Conservation (phyloP, 257 asterid genomes). For the Ehretia macrophylla region DNA sequence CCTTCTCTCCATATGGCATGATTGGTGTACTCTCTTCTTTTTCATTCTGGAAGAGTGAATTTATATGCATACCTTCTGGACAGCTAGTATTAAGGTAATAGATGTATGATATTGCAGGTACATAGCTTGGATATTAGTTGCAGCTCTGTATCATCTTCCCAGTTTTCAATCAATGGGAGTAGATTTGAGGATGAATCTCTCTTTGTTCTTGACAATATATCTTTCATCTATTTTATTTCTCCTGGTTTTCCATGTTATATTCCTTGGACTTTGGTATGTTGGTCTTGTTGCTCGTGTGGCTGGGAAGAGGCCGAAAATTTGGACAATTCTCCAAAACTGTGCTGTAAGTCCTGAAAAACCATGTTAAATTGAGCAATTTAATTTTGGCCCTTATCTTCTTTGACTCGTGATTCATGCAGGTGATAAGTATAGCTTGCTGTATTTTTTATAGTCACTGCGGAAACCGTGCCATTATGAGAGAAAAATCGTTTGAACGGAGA, state of each 20-base stretch:
- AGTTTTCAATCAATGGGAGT: conserved; percentile 99
- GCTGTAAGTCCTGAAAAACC: conserved; percentile 61
- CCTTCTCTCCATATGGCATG: conserved; percentile 2
- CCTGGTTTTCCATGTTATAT: conserved; percentile 81
- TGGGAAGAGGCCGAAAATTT: conserved; percentile 78
- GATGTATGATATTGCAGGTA: conserved; percentile 52
- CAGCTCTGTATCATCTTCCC: conserved; percentile 97
- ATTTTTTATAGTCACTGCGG: conserved; percentile 99
- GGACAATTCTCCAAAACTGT: conserved; percentile 87
- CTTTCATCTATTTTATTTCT: conserved; percentile 85
- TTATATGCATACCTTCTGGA: neutral
- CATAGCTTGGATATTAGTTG: conserved; percentile 86
- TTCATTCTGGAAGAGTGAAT: neutral
- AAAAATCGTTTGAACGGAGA: conserved; percentile 57
- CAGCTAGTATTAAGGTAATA: neutral
- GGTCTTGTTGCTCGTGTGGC: conserved; percentile 99
- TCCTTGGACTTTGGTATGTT: conserved; percentile 91
- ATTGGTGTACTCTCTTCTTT: neutral
- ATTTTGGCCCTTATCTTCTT: conserved; percentile 30
- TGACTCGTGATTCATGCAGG: conserved; percentile 62
- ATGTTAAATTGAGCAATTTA: conserved; percentile 10
- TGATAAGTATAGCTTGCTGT: conserved; percentile 98
- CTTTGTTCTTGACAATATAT: conserved; percentile 82
- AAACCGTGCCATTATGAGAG: conserved; percentile 74
- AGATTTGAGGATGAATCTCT: conserved; percentile 94